Evolutionary conservation across 2,329 filamentous ascomycete genomes (phyloP).

Genomic region (Colletotrichum limetticola): DNA sequence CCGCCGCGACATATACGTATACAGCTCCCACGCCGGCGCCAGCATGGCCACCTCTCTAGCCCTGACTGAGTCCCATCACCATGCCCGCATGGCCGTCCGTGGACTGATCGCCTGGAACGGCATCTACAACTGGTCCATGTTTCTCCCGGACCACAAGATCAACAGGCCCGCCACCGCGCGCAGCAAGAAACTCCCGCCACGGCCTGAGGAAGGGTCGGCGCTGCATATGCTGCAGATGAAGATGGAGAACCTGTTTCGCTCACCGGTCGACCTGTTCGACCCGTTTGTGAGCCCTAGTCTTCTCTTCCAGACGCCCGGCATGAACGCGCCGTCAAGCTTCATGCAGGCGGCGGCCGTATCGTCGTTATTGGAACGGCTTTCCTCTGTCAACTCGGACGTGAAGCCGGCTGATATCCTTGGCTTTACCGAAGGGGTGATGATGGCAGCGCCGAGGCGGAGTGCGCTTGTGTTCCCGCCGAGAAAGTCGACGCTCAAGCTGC

Average conservation of each 20-base stretch:
- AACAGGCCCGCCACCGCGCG: conserved; percentile 43
- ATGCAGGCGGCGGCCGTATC: conserved; percentile 39
- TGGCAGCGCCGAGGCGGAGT: conserved; percentile 51
- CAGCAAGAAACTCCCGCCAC: conserved; percentile 32
- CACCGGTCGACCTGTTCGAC: conserved; percentile 65
- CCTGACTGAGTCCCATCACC: conserved; percentile 62
- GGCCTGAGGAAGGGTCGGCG: conserved; percentile 45
- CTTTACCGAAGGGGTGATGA: background rate
- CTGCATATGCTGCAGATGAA: conserved; percentile 50
- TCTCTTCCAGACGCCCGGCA: conserved; percentile 66
- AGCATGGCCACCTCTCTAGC: conserved; percentile 66
- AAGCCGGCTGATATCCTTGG: conserved; percentile 29
- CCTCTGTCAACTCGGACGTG: conserved; percentile 28
- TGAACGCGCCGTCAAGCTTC: conserved; percentile 59
- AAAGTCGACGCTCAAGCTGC: conserved; percentile 59
- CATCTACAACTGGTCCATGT: conserved; percentile 73
- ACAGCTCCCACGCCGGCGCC: conserved; percentile 68
- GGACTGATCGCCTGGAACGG: conserved; percentile 68
- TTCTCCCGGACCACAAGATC: conserved; percentile 63
- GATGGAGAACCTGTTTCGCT: conserved; percentile 56
- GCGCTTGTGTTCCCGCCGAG: conserved; percentile 60
- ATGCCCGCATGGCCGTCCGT: conserved; percentile 57
- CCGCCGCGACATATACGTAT: conserved; percentile 58
- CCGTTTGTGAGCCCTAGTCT: conserved; percentile 68
- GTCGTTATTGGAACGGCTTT: conserved; percentile 37